Conservation (phyloP, 2,329 filamentous ascomycete genomes). For the Diaporthe destruens region DNA sequence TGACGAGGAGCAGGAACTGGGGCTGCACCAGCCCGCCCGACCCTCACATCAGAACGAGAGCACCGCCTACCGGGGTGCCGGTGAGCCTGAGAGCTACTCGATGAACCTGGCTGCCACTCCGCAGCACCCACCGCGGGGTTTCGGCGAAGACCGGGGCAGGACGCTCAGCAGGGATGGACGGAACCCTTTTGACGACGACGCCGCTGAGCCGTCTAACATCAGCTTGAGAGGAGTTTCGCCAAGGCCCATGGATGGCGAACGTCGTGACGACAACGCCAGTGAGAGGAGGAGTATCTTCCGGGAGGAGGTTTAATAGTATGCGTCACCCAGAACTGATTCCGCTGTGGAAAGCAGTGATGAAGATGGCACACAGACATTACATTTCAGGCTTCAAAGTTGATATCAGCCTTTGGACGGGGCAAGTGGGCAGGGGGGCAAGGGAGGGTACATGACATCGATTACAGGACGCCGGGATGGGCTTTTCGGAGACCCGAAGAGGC, state of each 20-base stretch:
- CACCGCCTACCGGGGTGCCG: constrained; percentile 50
- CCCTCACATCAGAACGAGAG: constrained; percentile 53
- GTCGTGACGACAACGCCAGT: constrained; percentile 54
- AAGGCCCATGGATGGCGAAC: constrained; percentile 71
- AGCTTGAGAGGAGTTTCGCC: constrained; percentile 80
- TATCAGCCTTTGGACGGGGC: not conserved
- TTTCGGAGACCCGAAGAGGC: not conserved
- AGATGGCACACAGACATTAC: not conserved
- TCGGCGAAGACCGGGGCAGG: constrained; percentile 55
- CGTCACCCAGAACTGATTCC: not conserved
- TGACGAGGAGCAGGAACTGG: constrained; percentile 83
- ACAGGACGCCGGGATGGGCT: not conserved
- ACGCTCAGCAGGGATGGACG: constrained; percentile 55
- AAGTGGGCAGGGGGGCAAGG: not conserved
- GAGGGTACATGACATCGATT: not conserved
- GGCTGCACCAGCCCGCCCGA: constrained; percentile 71
- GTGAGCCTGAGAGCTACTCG: constrained; percentile 56
- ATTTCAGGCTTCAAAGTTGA: not conserved
- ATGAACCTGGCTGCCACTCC: constrained; percentile 61
- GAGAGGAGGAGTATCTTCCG: constrained; percentile 78
- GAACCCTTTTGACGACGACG: constrained; percentile 79
- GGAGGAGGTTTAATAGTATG: constrained; percentile 70
- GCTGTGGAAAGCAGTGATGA: not conserved
- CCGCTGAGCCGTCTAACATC: constrained; percentile 71
- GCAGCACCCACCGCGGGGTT: constrained; percentile 48